Percentiles rank a stretch among this genome's conserved stretches.
These are phyloP conservation scores for Teratosphaeria destructans DNA, from an alignment of 2,329 filamentous ascomycete species.

Conservation along the genomic window DNA sequence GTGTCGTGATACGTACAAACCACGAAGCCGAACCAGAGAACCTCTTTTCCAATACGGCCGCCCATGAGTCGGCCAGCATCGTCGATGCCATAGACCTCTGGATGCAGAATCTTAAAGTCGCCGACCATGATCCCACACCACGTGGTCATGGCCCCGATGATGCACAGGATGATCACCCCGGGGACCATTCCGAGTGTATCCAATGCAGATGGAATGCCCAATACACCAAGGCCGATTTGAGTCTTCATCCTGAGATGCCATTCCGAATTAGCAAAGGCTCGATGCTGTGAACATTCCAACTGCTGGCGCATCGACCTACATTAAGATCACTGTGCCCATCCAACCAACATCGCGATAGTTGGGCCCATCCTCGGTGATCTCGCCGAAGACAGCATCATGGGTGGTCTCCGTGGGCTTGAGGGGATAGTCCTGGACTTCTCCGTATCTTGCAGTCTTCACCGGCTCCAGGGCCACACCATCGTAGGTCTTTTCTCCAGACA, in stretches of 20 bases:
- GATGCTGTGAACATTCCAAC: background rate
- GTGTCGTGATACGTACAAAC: constrained; percentile 25
- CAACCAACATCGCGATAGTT: constrained; percentile 1
- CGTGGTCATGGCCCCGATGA: constrained; percentile 8
- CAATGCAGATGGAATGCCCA: constrained; percentile 11
- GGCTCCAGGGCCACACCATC: background rate
- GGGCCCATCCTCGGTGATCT: background rate
- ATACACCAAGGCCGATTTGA: constrained; percentile 32
- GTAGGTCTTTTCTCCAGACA: background rate
- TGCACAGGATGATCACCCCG: constrained; percentile 9
- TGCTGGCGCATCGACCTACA: background rate
- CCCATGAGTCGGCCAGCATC: constrained; percentile 46
- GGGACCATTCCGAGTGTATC: constrained; percentile 10
- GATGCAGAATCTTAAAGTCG: constrained; percentile 44
- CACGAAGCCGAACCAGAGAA: constrained; percentile 12
- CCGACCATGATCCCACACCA: constrained; percentile 38
- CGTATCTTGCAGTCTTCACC: background rate
- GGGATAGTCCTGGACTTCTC: background rate
- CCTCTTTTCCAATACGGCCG: constrained; percentile 40
- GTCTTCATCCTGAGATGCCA: constrained; percentile 27
- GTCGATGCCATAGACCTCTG: constrained; percentile 46
- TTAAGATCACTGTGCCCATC: background rate
- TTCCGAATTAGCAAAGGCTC: constrained; percentile 27
- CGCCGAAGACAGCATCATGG: background rate
- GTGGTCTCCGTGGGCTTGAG: background rate